A percentile compares a stretch with the other conserved stretches of the same genome.
These are phyloP conservation scores for Dendrobium nobile DNA, from an alignment of 106 monocot species.

Conservation along the genomic window DNA sequence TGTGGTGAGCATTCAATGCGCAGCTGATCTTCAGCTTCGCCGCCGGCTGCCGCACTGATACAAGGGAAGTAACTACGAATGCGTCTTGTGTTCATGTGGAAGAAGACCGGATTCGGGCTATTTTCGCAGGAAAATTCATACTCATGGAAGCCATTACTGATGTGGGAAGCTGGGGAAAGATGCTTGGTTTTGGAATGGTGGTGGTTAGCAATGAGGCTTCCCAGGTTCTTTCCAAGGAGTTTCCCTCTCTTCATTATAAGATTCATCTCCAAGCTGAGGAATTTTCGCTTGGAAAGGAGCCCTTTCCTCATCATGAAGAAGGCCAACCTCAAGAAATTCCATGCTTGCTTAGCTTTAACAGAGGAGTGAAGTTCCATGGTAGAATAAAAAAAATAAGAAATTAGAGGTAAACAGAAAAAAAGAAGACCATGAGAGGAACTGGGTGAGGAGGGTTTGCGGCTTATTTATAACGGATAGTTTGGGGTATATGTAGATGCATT, in stretches of 20 bases:
- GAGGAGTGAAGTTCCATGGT: conserved; percentile 36
- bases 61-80: conserved; percentile 45
- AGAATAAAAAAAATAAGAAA: not conserved
- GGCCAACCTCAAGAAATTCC: conserved; percentile 40
- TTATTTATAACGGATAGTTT: conserved; percentile 6
- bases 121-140: conserved; percentile 72
- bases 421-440: conserved; percentile 6
- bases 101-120: conserved; percentile 36
- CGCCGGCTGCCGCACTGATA: conserved; percentile 14
- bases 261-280: conserved; percentile 48
- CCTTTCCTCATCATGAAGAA: conserved; percentile 71
- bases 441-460: not conserved
- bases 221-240: conserved; percentile 31
- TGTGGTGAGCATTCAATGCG: not conserved
- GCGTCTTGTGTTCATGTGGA: conserved; percentile 17
- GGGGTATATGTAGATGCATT: not conserved
- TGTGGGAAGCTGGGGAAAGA: not conserved
- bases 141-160: conserved; percentile 18
- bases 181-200: conserved; percentile 28
- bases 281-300: conserved; percentile 54
- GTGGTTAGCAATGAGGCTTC: conserved; percentile 27
- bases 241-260: conserved; percentile 54
- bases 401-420: not conserved
- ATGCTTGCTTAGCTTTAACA: conserved; percentile 32
- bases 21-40: conserved; percentile 1